Conservation (phyloP, 768 basidiomycete species). For the Lactarius vividus region DNA sequence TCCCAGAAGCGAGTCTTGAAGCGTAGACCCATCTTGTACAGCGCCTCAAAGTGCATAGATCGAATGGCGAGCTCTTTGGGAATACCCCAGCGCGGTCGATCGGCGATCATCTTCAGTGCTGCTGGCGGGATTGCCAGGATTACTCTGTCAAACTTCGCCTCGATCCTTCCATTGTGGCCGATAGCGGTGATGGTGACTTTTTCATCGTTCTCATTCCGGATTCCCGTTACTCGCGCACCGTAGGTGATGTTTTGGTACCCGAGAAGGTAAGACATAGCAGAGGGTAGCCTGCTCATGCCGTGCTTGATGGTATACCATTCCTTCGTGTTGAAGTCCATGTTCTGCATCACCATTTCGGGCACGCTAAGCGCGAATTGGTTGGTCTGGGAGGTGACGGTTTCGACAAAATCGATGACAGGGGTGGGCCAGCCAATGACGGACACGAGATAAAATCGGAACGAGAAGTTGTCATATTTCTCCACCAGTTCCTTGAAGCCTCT, state of each 20-base stretch:
- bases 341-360: slow-evolving; percentile 30
- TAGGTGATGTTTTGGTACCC: slow-evolving; percentile 29
- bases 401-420: slow-evolving; percentile 29
- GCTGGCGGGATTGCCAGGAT: slow-evolving; percentile 31
- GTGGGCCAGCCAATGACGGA: slow-evolving; percentile 21
- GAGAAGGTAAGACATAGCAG: slow-evolving; percentile 28
- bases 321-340: slow-evolving; percentile 29
- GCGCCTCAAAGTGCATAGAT: slow-evolving; percentile 31
- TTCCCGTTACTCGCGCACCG: slow-evolving; percentile 7
- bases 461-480: slow-evolving; percentile 23
- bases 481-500: slow-evolving; percentile 25
- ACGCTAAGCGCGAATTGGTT: slow-evolving; percentile 32
- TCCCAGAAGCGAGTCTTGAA: slow-evolving; percentile 30
- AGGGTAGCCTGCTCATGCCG: slow-evolving; percentile 30
- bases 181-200: slow-evolving; percentile 16
- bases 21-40: slow-evolving; percentile 30
- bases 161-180: slow-evolving; percentile 5
- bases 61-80: slow-evolving; percentile 30
- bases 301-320: slow-evolving; percentile 27
- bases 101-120: slow-evolving; percentile 30
- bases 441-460: slow-evolving; percentile 29
- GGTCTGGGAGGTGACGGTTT: slow-evolving; percentile 30
- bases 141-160: slow-evolving; percentile 28
- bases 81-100: slow-evolving; percentile 27
- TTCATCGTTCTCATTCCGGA: slow-evolving; percentile 7